Evolutionary conservation across 2,329 filamentous ascomycete genomes (phyloP), one percentile per base, ranked within the genome.

Genomic region (Cytospora piceae): DNA sequence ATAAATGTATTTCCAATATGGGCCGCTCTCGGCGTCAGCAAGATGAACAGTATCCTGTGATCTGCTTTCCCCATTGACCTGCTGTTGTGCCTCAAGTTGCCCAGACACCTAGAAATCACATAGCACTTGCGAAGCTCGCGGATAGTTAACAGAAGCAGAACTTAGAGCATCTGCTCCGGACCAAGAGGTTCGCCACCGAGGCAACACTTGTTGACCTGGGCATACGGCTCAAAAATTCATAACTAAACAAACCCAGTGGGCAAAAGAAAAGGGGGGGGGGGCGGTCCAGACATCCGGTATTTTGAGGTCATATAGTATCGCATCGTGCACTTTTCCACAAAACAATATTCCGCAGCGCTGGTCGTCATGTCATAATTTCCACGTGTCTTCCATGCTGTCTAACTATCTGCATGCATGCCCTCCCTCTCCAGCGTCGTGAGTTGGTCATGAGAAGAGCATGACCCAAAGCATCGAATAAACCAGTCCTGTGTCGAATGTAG

Each of bases 351-450:
- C 14, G 22, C 53, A 52, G 39, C 31, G 39, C 29, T 42, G 34
- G 42, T 51, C 52, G 52, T 24, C 52, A 52, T 51, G 53, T 64
- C 70, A 61, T 68, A 42, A 66, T 63, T 53, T 62, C 60, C 63
- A 58, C 59, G 51, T 68, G 51, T 61, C 64, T 68, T 68, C 63
- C 66, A 52, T 66, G 63, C 66, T 68, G 66, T 68, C 66, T 68
- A 64, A 66, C 62, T 68, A 68, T 66, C 66, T 68, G 66, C 64
- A 66, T 68, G 66, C 66, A 66, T 58, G 61, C 59, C 51, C 49
- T 58, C 58, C 49, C 42, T 53, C 66, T 63, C 24, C 54, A 58
- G 58, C 29, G 24, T 66, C 56, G 58, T 63, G 52, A 54, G 59
- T 60, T 63, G 49, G 66, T 61, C 53, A 52, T 62, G 32, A 67